These are phyloP conservation scores for Microcera coccophila DNA, from an alignment of 2,329 filamentous ascomycete genomes.

Conservation along the genomic window DNA sequence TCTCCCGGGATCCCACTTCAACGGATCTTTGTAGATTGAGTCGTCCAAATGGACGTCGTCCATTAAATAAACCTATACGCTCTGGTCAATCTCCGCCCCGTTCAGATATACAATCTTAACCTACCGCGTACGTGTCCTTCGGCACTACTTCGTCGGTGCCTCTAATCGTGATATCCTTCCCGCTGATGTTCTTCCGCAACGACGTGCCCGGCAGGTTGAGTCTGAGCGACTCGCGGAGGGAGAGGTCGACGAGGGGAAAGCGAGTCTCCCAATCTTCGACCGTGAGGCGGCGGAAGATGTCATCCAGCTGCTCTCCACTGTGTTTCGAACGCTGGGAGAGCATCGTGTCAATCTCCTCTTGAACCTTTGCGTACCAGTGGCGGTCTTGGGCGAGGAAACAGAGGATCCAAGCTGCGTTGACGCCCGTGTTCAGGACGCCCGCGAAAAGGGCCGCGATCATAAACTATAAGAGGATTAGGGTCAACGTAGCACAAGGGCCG, in stretches of 20 bases:
- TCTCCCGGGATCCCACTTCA: conserved; percentile 47
- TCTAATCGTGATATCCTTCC: conserved; percentile 42
- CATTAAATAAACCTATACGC: conserved; percentile 35
- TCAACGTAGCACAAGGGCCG: no score
- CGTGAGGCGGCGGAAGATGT: conserved; percentile 41
- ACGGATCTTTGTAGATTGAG: conserved; percentile 45
- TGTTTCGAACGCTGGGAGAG: conserved; percentile 39
- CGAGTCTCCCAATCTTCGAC: conserved; percentile 53
- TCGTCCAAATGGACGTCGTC: conserved; percentile 49
- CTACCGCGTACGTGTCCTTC: conserved; percentile 40
- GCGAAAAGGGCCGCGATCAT: conserved; percentile 53
- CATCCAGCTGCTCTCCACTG: conserved; percentile 28
- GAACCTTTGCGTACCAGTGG: conserved; percentile 43
- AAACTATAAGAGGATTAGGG: no score
- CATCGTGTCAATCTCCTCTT: conserved; percentile 44
- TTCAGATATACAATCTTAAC: no score
- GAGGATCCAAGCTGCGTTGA: conserved; percentile 52
- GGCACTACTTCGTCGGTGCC: conserved; percentile 48
- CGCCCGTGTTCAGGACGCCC: conserved; percentile 54
- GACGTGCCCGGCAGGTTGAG: conserved; percentile 44
- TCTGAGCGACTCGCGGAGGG: conserved; percentile 52
- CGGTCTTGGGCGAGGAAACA: conserved; percentile 45
- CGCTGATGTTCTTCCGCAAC: conserved; percentile 50
- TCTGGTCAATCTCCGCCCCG: no score
- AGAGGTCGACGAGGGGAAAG: conserved; percentile 50